phyloP scores from a whole-genome alignment of 2,329 filamentous ascomycete species.

The Trichoderma sp. region DNA sequence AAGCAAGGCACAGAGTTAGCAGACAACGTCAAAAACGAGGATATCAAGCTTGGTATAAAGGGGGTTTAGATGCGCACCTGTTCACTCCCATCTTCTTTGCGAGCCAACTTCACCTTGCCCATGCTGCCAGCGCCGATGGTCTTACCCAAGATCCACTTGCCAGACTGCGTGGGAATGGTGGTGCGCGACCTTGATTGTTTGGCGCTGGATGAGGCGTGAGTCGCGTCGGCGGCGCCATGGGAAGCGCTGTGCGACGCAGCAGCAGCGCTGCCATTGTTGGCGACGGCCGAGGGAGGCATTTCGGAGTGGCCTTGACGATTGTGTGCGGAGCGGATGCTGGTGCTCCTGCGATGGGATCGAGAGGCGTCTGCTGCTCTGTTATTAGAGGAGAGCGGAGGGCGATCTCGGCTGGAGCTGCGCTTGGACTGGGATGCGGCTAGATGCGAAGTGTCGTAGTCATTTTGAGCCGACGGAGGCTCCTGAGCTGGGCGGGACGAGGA shows the following conservation, averaged over 20 bases:
- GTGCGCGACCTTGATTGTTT: constrained; percentile 63
- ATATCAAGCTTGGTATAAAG: constrained; percentile 4
- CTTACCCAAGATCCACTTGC: constrained; percentile 93
- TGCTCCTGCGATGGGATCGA: constrained; percentile 46
- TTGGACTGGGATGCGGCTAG: constrained; percentile 57
- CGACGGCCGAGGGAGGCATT: constrained; percentile 50
- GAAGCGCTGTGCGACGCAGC: constrained; percentile 47
- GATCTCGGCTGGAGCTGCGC: constrained; percentile 65
- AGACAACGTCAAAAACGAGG: background rate
- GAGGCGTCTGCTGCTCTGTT: constrained; percentile 42
- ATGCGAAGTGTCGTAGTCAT: constrained; percentile 72
- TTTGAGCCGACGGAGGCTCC: constrained; percentile 49
- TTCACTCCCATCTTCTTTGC: constrained; percentile 84
- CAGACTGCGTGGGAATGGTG: constrained; percentile 84
- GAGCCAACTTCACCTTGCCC: constrained; percentile 97
- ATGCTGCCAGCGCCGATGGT: constrained; percentile 97
- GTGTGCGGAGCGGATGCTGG: constrained; percentile 49
- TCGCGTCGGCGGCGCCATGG: constrained; percentile 38
- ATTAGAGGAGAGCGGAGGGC: constrained; percentile 41
- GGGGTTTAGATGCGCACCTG: constrained; percentile 57
- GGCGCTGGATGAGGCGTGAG: constrained; percentile 37
- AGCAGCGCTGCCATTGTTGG: constrained; percentile 53
- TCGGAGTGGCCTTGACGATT: constrained; percentile 38
- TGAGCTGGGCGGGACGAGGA: constrained; percentile 44
- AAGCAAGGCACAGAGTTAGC: background rate